Evolutionary conservation across 2,329 filamentous ascomycete genomes (phyloP).

Genomic region (Colletotrichum gloeosporioides): DNA sequence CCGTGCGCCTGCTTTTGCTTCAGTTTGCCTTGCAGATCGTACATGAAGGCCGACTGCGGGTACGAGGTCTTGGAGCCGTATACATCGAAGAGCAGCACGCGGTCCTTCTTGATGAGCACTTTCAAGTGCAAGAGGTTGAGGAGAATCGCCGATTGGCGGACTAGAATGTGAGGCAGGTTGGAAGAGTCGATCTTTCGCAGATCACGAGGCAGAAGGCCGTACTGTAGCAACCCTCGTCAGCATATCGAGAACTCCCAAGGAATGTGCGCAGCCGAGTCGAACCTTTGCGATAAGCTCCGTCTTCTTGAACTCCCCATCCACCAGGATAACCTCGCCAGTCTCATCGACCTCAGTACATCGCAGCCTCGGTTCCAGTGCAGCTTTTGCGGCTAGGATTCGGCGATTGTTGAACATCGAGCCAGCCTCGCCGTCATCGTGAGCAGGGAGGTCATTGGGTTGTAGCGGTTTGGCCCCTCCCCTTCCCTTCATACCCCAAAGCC

Average conservation of each 20-base stretch:
- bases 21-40: slow-evolving; percentile 92
- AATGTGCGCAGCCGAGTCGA: slow-evolving; percentile 24
- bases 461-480: slow-evolving; percentile 45
- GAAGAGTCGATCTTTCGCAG: slow-evolving; percentile 97
- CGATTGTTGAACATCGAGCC: slow-evolving; percentile 72
- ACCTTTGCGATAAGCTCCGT: slow-evolving; percentile 95
- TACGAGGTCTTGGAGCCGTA: slow-evolving; percentile 95
- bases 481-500: slow-evolving; percentile 48
- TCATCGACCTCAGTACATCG: slow-evolving; percentile 96
- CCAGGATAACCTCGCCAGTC: slow-evolving; percentile 87
- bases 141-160: slow-evolving; percentile 90
- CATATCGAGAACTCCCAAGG: not conserved
- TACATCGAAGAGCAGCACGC: slow-evolving; percentile 93
- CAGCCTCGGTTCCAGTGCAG: slow-evolving; percentile 82
- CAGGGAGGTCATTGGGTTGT: slow-evolving; percentile 65
- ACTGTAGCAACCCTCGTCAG: slow-evolving; percentile 56
- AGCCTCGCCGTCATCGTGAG: slow-evolving; percentile 61
- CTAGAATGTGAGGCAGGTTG: slow-evolving; percentile 91
- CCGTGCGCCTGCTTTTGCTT: slow-evolving; percentile 72
- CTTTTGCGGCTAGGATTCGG: slow-evolving; percentile 74
- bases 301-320: slow-evolving; percentile 97
- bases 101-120: slow-evolving; percentile 92
- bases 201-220: slow-evolving; percentile 91
- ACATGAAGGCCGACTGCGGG: slow-evolving; percentile 96
- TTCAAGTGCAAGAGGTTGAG: slow-evolving; percentile 96